phyloP scores from a whole-genome alignment of 1,284 basidiomycete genomes.

The Trichosporon sp. region DNA sequence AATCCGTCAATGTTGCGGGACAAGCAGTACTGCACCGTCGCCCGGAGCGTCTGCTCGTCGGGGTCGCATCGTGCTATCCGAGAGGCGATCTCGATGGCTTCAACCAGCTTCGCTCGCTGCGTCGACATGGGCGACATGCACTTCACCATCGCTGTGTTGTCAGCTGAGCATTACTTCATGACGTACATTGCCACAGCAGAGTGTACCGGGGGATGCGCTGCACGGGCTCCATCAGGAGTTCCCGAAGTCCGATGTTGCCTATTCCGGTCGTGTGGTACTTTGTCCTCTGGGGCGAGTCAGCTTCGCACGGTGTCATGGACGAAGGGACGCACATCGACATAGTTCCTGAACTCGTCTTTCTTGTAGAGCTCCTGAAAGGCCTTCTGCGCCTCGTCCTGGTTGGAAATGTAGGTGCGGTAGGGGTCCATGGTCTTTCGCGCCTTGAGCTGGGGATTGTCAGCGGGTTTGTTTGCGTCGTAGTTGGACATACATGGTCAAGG shows the following conservation, averaged over 20 bases:
- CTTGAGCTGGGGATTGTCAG: slow-evolving; percentile 62
- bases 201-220: slow-evolving; percentile 97
- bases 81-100: slow-evolving; percentile 83
- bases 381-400: slow-evolving; percentile 87
- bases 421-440: slow-evolving; percentile 79
- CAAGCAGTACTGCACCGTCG: slow-evolving; percentile 85
- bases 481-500: slow-evolving; percentile 66
- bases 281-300: slow-evolving; percentile 64
- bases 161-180: not conserved
- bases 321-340: slow-evolving; percentile 71
- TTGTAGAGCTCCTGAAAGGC: slow-evolving; percentile 82
- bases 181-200: slow-evolving; percentile 74
- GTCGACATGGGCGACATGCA: slow-evolving; percentile 75
- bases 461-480: not conserved
- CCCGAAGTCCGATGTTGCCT: slow-evolving; percentile 83
- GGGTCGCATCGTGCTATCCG: slow-evolving; percentile 90
- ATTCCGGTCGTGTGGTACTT: slow-evolving; percentile 83
- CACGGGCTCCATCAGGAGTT: slow-evolving; percentile 99
- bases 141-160: slow-evolving; percentile 72
- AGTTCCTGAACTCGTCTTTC: slow-evolving; percentile 75
- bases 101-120: slow-evolving; percentile 77
- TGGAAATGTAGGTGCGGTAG: slow-evolving; percentile 86
- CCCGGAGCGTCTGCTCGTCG: slow-evolving; percentile 85
- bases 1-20: slow-evolving; percentile 85
- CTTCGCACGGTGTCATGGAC: not conserved